These are phyloP conservation scores for Oxalis stricta DNA, from an alignment of 441 rosid species.

Conservation along the genomic window DNA sequence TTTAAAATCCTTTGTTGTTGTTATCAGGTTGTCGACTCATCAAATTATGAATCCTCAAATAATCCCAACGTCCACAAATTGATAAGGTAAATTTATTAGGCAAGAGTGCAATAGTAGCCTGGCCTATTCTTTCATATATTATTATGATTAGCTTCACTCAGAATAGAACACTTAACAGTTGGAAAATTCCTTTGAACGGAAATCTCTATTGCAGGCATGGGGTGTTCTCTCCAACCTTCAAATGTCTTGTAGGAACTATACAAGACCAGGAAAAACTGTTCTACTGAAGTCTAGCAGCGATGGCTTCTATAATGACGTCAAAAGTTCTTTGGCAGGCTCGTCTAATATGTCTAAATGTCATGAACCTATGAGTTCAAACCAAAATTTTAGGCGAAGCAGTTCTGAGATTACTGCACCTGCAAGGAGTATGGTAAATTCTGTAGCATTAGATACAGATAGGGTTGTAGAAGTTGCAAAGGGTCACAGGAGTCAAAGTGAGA, in stretches of 20 bases:
- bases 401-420: slow-evolving; percentile 16
- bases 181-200: not conserved
- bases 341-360: slow-evolving; percentile 17
- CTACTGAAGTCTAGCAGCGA: slow-evolving; percentile 23
- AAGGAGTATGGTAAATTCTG: slow-evolving; percentile 17
- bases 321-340: slow-evolving; percentile 21
- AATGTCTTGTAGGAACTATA: slow-evolving; percentile 39
- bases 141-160: not conserved
- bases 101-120: not conserved
- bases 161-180: not conserved
- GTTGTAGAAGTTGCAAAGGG: slow-evolving; percentile 23
- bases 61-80: slow-evolving; percentile 29
- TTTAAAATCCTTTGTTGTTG: slow-evolving; percentile 5
- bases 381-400: slow-evolving; percentile 15
- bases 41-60: slow-evolving; percentile 33
- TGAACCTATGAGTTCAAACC: slow-evolving; percentile 15
- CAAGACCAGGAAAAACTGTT: slow-evolving; percentile 62
- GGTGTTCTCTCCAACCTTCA: slow-evolving; percentile 59
- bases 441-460: slow-evolving; percentile 15
- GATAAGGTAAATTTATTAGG: slow-evolving; percentile 37
- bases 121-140: not conserved
- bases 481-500: slow-evolving; percentile 13
- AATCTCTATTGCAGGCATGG: slow-evolving; percentile 66
- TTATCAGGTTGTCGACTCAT: slow-evolving; percentile 35
- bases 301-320: slow-evolving; percentile 16